Conservation (phyloP, 2,329 filamentous ascomycete genomes). For the Cercospora sp. region DNA sequence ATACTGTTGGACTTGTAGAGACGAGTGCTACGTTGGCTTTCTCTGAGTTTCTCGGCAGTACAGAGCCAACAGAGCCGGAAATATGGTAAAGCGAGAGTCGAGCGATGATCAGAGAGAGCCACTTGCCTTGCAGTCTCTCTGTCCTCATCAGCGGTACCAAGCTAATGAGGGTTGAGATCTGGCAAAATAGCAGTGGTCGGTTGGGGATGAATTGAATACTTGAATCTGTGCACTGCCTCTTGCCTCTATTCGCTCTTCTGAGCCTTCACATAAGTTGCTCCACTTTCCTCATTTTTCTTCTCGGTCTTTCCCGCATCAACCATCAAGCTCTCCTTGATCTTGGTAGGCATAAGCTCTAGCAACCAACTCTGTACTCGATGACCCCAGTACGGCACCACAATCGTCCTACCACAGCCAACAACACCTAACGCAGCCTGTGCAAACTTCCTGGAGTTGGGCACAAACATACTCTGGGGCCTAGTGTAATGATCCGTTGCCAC, state of each 20-base stretch:
- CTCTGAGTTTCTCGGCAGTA: neutral
- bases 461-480: conserved; percentile 19
- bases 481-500: conserved; percentile 27
- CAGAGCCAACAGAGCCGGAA: neutral
- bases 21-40: neutral
- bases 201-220: neutral
- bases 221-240: neutral
- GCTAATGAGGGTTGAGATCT: neutral
- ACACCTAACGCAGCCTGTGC: conserved; percentile 26
- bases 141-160: neutral
- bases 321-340: neutral
- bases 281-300: conserved; percentile 1
- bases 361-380: conserved; percentile 30
- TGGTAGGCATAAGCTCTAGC: conserved; percentile 25
- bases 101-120: neutral
- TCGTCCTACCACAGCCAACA: conserved; percentile 29
- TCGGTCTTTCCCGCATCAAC: neutral
- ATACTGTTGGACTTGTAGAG: neutral
- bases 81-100: neutral
- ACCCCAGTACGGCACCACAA: conserved; percentile 32
- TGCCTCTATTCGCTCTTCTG: neutral
- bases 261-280: neutral
- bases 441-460: conserved; percentile 25
- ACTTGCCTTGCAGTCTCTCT: neutral
- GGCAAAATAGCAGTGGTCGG: neutral